Percentiles rank a stretch among this genome's conserved stretches.
Evolutionary conservation across 176 grass and related monocot genomes (phyloP).

Genomic region (Poa annua): DNA sequence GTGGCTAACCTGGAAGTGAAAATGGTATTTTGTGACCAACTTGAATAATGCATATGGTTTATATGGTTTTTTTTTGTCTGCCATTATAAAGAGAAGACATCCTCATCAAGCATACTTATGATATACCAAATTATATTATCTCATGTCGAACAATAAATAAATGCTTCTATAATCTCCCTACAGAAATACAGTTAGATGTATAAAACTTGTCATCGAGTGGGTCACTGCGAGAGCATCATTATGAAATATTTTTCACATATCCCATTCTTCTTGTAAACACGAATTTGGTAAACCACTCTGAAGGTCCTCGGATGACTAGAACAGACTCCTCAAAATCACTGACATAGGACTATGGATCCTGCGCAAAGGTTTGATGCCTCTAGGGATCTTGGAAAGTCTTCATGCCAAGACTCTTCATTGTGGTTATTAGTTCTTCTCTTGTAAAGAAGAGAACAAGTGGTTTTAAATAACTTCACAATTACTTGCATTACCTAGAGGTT

Average conservation of each 20-base stretch:
- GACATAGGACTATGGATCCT: neutral
- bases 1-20: slow-evolving; percentile 71
- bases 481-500: neutral
- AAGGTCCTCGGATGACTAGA: neutral
- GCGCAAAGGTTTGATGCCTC: neutral
- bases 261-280: neutral
- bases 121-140: slow-evolving; percentile 13
- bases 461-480: neutral
- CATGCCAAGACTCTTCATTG: neutral
- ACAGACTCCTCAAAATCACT: slow-evolving; percentile 1
- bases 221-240: neutral
- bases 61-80: slow-evolving; percentile 1
- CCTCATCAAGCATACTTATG: slow-evolving; percentile 17
- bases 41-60: slow-evolving; percentile 23
- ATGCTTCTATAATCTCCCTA: slow-evolving; percentile 20
- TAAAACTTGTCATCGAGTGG: neutral
- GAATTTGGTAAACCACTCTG: neutral
- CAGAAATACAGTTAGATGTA: slow-evolving; percentile 1
- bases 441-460: neutral
- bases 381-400: neutral
- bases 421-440: neutral
- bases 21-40: slow-evolving; percentile 33
- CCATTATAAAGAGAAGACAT: slow-evolving; percentile 16
- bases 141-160: slow-evolving; percentile 24
- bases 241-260: slow-evolving; percentile 3